These are phyloP conservation scores for Astrephomene gubernaculifera DNA, from an alignment of 139 green algal genomes.

Conservation along the genomic window DNA sequence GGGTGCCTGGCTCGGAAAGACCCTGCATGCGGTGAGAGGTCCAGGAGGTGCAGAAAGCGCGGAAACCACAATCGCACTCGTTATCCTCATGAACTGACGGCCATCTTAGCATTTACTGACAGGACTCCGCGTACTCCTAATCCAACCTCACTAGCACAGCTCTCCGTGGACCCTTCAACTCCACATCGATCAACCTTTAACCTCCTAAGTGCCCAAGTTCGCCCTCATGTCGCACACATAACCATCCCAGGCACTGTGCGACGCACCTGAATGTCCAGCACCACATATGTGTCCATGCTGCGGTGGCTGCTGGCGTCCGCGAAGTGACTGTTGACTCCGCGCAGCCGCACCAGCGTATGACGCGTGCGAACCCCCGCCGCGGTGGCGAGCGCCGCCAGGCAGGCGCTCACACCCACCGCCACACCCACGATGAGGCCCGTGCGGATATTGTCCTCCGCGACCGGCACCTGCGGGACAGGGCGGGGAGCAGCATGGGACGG, in stretches of 20 bases:
- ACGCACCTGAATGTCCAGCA: conserved; percentile 38
- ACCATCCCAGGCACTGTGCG: too few relatives aligned
- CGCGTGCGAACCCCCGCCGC: neutral
- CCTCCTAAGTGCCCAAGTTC: too few relatives aligned
- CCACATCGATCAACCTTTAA: too few relatives aligned
- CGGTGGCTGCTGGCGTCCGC: neutral
- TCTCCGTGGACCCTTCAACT: too few relatives aligned
- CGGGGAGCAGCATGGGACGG: neutral
- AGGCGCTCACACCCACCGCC: neutral
- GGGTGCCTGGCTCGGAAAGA: neutral
- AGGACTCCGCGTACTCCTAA: too few relatives aligned
- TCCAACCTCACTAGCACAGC: too few relatives aligned
- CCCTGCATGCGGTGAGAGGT: conserved; percentile 3
- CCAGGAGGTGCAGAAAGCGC: neutral
- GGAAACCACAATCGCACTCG: too few relatives aligned
- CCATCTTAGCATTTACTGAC: too few relatives aligned
- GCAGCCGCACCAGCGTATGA: neutral
- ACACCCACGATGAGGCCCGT: neutral
- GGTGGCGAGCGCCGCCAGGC: neutral
- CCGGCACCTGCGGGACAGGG: neutral
- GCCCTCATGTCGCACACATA: too few relatives aligned
- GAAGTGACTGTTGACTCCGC: neutral
- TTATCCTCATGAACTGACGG: too few relatives aligned
- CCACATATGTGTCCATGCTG: conserved; percentile 27
- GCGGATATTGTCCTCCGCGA: neutral